These are phyloP conservation scores for Sambucus nigra DNA, from an alignment of 129 eudicot species.

Conservation along the genomic window DNA sequence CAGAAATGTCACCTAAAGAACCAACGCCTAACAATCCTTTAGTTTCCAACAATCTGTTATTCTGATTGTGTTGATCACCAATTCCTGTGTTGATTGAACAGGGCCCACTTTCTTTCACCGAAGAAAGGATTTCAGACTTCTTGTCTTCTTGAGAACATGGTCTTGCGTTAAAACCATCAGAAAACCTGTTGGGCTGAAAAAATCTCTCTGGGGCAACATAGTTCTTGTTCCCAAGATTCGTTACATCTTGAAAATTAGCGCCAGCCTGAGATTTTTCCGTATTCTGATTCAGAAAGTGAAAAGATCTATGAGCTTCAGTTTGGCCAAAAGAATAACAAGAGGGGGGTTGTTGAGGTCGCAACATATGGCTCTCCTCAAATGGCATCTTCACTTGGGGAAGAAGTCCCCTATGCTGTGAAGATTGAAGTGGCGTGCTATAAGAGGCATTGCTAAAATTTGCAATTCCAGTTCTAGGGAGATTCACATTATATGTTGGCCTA, in stretches of 20 bases:
- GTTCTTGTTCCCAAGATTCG: constrained; percentile 14
- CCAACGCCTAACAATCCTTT: constrained; percentile 2
- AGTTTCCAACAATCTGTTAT: not conserved
- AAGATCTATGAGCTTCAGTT: constrained; percentile 12
- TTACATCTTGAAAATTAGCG: constrained; percentile 20
- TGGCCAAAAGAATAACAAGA: not conserved
- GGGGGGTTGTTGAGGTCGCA: not conserved
- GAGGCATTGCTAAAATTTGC: constrained; percentile 5
- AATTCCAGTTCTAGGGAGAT: constrained; percentile 8
- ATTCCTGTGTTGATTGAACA: constrained; percentile 7
- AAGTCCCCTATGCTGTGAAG: constrained; percentile 9
- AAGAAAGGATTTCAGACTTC: not conserved
- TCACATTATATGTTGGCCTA: constrained; percentile 9
- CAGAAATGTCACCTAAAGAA: constrained; percentile 2
- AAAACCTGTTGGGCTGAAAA: constrained; percentile 12
- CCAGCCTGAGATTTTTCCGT: constrained; percentile 11
- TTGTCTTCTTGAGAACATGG: constrained; percentile 11
- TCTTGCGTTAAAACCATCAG: constrained; percentile 11
- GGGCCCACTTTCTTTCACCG: not conserved
- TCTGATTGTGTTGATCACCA: not conserved
- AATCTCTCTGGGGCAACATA: constrained; percentile 20
- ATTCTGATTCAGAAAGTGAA: constrained; percentile 1
- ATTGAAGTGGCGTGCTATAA: constrained; percentile 11
- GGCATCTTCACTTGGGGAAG: not conserved
- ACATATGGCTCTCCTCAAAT: not conserved